A percentile compares a stretch with the other conserved stretches of the same genome.
Evolutionary conservation across 2,329 filamentous ascomycete species (phyloP).

Genomic region (Periconia sp.): DNA sequence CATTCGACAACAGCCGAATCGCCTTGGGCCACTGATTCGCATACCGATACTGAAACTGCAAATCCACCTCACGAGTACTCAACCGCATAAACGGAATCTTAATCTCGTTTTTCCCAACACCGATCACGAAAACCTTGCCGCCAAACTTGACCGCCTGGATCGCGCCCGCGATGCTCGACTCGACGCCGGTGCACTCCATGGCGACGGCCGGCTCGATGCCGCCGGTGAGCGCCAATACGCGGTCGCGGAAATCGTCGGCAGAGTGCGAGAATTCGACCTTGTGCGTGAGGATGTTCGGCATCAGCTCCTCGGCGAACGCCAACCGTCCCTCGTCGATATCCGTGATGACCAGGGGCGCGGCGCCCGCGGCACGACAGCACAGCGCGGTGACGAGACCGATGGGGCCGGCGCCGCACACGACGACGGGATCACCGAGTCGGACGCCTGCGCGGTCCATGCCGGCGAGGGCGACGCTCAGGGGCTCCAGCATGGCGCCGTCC

Average conservation of each 20-base stretch:
- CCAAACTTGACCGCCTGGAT: constrained; percentile 94
- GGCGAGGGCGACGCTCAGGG: constrained; percentile 83
- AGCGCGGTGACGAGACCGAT: constrained; percentile 89
- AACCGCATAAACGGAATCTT: constrained; percentile 93
- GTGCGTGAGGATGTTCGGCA: constrained; percentile 77
- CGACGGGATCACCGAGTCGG: constrained; percentile 78
- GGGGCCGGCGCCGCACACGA: constrained; percentile 90
- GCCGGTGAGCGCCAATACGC: constrained; percentile 70
- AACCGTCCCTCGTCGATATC: constrained; percentile 89
- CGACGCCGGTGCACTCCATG: constrained; percentile 93
- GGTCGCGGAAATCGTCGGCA: constrained; percentile 70
- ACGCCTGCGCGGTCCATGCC: constrained; percentile 82
- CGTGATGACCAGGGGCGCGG: constrained; percentile 87
- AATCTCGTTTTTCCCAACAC: constrained; percentile 94
- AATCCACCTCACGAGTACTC: constrained; percentile 86
- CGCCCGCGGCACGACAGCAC: constrained; percentile 82
- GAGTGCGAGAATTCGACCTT: constrained; percentile 66
- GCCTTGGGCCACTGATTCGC: constrained; percentile 94
- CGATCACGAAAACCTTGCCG: constrained; percentile 95
- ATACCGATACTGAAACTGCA: constrained; percentile 97
- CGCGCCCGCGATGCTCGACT: constrained; percentile 81
- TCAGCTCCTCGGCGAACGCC: constrained; percentile 80
- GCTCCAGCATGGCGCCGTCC: constrained; percentile 87
- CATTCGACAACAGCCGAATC: constrained; percentile 82
- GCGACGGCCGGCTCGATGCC: constrained; percentile 79